Percentiles rank a stretch among this genome's conserved stretches.
These are phyloP conservation scores for Quercus suber DNA, from an alignment of 306 rosid genomes.

Conservation along the genomic window DNA sequence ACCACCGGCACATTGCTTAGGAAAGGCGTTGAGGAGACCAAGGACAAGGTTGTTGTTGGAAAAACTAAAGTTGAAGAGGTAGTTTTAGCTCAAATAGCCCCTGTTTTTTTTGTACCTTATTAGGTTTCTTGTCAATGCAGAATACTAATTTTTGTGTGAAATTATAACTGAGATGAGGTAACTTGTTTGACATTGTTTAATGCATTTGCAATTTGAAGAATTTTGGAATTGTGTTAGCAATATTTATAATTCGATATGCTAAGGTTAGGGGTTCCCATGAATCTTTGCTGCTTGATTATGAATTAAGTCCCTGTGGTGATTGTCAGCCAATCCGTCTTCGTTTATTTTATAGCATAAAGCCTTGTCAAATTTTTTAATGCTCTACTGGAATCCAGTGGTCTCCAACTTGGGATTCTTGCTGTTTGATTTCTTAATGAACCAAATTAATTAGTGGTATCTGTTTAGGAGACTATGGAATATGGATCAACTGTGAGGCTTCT, in stretches of 20 bases:
- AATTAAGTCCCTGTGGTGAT: no score
- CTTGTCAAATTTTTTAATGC: not conserved
- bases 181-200: no score
- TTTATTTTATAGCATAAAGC: not conserved
- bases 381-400: not conserved
- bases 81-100: slow-evolving; percentile 15
- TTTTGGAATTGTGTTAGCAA: no score
- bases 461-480: not conserved
- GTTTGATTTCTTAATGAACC: not conserved
- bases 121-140: not conserved
- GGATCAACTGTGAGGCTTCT: not conserved
- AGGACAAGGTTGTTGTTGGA: slow-evolving; percentile 83
- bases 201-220: no score
- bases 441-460: not conserved
- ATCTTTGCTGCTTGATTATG: not conserved
- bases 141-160: not conserved
- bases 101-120: not conserved
- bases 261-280: not conserved
- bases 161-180: no score
- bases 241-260: not conserved
- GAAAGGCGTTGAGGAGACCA: slow-evolving; percentile 73
- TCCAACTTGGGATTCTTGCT: not conserved
- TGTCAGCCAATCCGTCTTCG: no score
- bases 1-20: slow-evolving; percentile 77
- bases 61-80: slow-evolving; percentile 96